A percentile compares a stretch with the other conserved stretches of the same genome.
These are phyloP conservation scores for Alternaria ethzedia DNA, from an alignment of 2,329 filamentous ascomycete genomes.

Conservation along the genomic window DNA sequence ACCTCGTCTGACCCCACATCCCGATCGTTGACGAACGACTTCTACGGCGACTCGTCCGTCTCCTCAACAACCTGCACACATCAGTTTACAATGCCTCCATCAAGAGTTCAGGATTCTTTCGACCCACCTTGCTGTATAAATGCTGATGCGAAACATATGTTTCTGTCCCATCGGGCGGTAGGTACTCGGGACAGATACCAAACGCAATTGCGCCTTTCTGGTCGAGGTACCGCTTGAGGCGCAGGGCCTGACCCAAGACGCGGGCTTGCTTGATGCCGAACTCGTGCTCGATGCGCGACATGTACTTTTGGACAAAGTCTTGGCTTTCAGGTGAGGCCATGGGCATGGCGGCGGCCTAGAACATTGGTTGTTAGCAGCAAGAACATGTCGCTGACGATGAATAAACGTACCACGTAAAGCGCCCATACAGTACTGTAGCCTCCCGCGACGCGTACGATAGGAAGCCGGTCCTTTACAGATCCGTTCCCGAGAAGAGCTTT, in stretches of 20 bases:
- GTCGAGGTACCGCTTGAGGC: conserved; percentile 25
- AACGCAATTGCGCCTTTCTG: neutral
- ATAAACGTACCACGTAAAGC: conserved; percentile 27
- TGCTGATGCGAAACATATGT: conserved; percentile 9
- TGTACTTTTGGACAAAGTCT: conserved; percentile 45
- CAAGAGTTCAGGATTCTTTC: no score
- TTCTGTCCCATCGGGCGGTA: conserved; percentile 10
- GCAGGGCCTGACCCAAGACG: conserved; percentile 34
- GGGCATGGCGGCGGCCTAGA: conserved; percentile 33
- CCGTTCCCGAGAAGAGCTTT: neutral
- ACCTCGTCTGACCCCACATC: neutral
- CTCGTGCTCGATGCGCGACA: conserved; percentile 67
- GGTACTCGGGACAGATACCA: conserved; percentile 6
- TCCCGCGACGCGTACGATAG: conserved; percentile 40
- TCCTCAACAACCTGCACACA: neutral
- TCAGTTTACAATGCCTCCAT: no score
- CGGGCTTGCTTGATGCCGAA: conserved; percentile 45
- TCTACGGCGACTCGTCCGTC: neutral
- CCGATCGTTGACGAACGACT: neutral
- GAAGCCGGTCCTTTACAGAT: conserved; percentile 26
- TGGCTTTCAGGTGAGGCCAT: conserved; percentile 31
- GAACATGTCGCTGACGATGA: neutral
- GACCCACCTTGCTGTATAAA: conserved; percentile 1
- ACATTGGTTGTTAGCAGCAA: neutral
- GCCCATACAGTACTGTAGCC: conserved; percentile 42